phyloP scores from a whole-genome alignment of 768 basidiomycete species.

The Coprinopsis strossmayeri region DNA sequence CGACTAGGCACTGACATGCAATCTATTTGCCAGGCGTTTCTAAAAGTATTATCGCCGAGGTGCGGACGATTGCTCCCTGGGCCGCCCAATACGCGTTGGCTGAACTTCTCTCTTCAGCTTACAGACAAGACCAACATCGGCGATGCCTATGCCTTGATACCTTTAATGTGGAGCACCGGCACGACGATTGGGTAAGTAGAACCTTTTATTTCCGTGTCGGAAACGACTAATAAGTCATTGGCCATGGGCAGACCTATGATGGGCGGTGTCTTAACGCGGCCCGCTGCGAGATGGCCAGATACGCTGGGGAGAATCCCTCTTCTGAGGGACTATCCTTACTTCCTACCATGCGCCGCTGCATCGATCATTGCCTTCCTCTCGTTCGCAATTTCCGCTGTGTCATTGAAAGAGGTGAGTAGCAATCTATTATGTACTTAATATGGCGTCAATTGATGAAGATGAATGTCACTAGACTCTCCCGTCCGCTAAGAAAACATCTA shows the following conservation, averaged over 20 bases:
- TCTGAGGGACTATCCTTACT: slow-evolving; percentile 34
- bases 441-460: too few relatives aligned
- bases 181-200: slow-evolving; percentile 24
- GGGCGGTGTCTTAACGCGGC: slow-evolving; percentile 57
- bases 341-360: slow-evolving; percentile 42
- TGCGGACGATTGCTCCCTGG: slow-evolving; percentile 12
- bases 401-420: slow-evolving; percentile 37
- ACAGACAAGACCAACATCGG: slow-evolving; percentile 33
- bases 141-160: slow-evolving; percentile 29
- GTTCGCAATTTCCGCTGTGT: slow-evolving; percentile 27
- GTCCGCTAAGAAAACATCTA: slow-evolving; percentile 13
- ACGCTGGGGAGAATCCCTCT: slow-evolving; percentile 40
- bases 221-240: background rate
- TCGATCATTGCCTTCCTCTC: slow-evolving; percentile 27
- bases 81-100: too few relatives aligned
- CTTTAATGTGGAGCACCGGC: slow-evolving; percentile 29
- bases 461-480: slow-evolving; percentile 27
- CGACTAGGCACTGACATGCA: background rate
- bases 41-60: slow-evolving; percentile 40
- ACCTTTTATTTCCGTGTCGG: background rate
- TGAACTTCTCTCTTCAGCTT: slow-evolving; percentile 16
- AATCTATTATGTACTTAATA: too few relatives aligned
- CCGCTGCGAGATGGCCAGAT: slow-evolving; percentile 53
- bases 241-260: slow-evolving; percentile 53
- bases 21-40: slow-evolving; percentile 15